These are phyloP conservation scores for Wakefieldia striispora DNA, from an alignment of 768 basidiomycete genomes.

Conservation along the genomic window DNA sequence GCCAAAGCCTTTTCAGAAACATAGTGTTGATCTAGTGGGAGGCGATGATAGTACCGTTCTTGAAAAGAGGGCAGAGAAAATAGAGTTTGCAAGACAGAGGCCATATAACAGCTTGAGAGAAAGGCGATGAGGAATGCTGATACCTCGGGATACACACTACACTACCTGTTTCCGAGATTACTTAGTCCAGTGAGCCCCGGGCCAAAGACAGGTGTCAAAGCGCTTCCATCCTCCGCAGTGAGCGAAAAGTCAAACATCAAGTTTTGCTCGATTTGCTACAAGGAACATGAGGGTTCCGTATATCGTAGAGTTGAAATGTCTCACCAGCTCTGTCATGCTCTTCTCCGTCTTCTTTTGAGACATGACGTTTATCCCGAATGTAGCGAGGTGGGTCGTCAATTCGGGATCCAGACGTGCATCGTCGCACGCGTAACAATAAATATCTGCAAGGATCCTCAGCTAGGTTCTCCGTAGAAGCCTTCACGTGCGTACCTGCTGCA, in stretches of 20 bases:
- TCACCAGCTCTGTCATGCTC: slow-evolving; percentile 91
- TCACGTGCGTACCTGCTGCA: slow-evolving; percentile 60
- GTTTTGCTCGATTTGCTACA: slow-evolving; percentile 94
- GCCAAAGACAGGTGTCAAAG: slow-evolving; percentile 86
- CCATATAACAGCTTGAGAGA: slow-evolving; percentile 86
- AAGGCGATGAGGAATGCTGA: background rate
- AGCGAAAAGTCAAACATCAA: slow-evolving; percentile 92
- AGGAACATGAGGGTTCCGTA: background rate
- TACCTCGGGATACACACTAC: background rate
- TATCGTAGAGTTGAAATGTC: slow-evolving; percentile 15
- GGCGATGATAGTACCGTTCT: slow-evolving; percentile 55
- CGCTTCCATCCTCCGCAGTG: slow-evolving; percentile 80
- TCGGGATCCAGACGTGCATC: slow-evolving; percentile 80
- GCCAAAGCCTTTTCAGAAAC: slow-evolving; percentile 33
- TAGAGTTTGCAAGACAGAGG: slow-evolving; percentile 83
- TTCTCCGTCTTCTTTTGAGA: slow-evolving; percentile 90
- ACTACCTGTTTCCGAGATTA: slow-evolving; percentile 88
- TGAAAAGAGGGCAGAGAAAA: slow-evolving; percentile 82
- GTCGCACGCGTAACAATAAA: slow-evolving; percentile 92
- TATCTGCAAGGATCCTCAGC: slow-evolving; percentile 45
- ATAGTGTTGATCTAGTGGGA: slow-evolving; percentile 9
- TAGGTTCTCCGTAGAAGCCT: background rate
- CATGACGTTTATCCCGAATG: slow-evolving; percentile 85
- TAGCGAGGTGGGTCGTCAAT: slow-evolving; percentile 65
- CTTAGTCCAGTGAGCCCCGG: slow-evolving; percentile 84